Base-by-base conservation (phyloP, 2,329 filamentous ascomycete genomes). In the Aureobasidium sp. region DNA sequence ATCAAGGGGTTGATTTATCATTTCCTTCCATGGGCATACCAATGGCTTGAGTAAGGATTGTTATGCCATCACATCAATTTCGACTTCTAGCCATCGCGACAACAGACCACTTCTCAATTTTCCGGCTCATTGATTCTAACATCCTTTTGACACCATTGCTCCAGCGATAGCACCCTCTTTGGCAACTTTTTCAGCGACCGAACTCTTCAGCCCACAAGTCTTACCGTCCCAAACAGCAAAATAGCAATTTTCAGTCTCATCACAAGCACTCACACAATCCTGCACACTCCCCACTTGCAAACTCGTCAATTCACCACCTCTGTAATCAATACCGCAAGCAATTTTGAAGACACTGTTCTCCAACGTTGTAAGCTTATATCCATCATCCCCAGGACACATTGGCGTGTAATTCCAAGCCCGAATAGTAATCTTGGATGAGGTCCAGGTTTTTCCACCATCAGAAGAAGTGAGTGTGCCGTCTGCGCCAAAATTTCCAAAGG, bases 401-500 rank as follows among this genome's bases (percentile, higher is more conserved):
- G 38, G 38, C n/a, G 38, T 40, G 4, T 25, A 40, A 16, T 40
- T 17, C 38, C 38, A 40, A n/a, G 22, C 38, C 1, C 27, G 6
- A 4, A 27, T 40, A 2, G 38, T 40, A n/a, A 40, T 17, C 1
- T 40, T 40, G 3, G n/a, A 21, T 6, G 12, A 4, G 1, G 38
- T 40, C 38, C 38, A 40, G 3, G 38, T 40, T 27, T 40, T 40
- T 4, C 38, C 38, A 7, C 38, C 22, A 8, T 40, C 38, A 1
- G 22, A 25, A 3, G 38, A 25, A 4, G 38, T 10, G 1, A 40
- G 16, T 1, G 38, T 16, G 5, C 38, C 38, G 2, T 11, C n/a
- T 8, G 38, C 38, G 14, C 38, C 38, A 22, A 25, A 25, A 8
- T 8, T 60, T 12, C 65, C 66, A 57, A 70, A 68, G 14, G 71